These are phyloP conservation scores for Stagonosporopsis chrysanthemi DNA, from an alignment of 2,329 filamentous ascomycete genomes.

Conservation along the genomic window DNA sequence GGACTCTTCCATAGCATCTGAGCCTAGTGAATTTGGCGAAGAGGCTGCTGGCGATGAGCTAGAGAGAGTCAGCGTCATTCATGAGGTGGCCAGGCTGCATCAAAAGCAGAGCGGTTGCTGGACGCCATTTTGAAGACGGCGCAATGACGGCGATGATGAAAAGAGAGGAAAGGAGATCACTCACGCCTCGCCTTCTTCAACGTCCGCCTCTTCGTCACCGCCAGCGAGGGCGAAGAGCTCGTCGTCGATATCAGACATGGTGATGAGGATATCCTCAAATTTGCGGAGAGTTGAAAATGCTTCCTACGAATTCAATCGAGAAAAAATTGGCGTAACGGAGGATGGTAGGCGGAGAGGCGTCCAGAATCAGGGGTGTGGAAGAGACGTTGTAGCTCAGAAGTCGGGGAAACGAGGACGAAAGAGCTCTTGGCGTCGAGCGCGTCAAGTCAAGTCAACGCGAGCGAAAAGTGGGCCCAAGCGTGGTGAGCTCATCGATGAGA, in stretches of 20 bases:
- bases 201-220: constrained; percentile 66
- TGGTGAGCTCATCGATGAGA: constrained; percentile 32
- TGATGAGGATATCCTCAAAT: constrained; percentile 5
- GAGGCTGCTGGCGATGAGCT: constrained; percentile 71
- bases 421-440: constrained; percentile 30
- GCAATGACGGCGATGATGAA: constrained; percentile 21
- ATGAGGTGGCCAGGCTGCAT: background rate
- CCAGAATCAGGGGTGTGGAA: constrained; percentile 27
- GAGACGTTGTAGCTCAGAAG: constrained; percentile 28
- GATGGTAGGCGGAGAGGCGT: constrained; percentile 21
- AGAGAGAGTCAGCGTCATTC: constrained; percentile 41
- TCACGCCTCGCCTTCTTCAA: constrained; percentile 85
- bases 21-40: constrained; percentile 77
- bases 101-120: constrained; percentile 9
- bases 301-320: constrained; percentile 3
- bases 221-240: constrained; percentile 93
- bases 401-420: constrained; percentile 30
- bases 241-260: constrained; percentile 83
- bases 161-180: constrained; percentile 49
- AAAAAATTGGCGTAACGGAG: background rate
- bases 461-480: constrained; percentile 25
- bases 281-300: constrained; percentile 11
- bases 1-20: constrained; percentile 86
- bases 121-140: constrained; percentile 19
- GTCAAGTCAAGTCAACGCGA: constrained; percentile 11